Percentiles rank a stretch among this genome's conserved stretches.
Conservation (phyloP, 2,329 filamentous ascomycete genomes). For the Pseudonectria buxi region DNA sequence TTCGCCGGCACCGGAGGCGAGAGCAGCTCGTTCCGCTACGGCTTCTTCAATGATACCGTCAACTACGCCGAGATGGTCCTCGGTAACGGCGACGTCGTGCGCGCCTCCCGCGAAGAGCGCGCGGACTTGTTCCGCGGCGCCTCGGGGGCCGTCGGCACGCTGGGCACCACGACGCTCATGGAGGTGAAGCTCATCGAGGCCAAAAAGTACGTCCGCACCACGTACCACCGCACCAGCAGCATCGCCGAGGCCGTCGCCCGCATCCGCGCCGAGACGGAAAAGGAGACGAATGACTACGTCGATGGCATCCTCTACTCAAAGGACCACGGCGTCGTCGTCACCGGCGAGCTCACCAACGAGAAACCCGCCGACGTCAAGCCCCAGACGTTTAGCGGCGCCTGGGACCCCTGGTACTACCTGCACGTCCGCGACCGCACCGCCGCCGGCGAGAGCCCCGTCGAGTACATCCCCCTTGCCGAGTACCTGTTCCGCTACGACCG, state of each 20-base stretch:
- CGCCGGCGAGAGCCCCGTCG: slow-evolving; percentile 26
- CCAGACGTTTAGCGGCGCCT: slow-evolving; percentile 53
- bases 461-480: slow-evolving; percentile 61
- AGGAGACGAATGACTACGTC: slow-evolving; percentile 56
- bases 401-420: slow-evolving; percentile 72
- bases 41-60: slow-evolving; percentile 64
- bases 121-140: slow-evolving; percentile 59
- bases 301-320: slow-evolving; percentile 64
- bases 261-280: slow-evolving; percentile 40
- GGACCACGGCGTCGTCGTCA: slow-evolving; percentile 59
- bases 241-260: slow-evolving; percentile 40
- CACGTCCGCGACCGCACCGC: slow-evolving; percentile 50
- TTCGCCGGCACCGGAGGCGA: slow-evolving; percentile 67
- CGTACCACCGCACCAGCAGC: slow-evolving; percentile 50
- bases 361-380: slow-evolving; percentile 28
- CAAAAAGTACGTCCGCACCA: slow-evolving; percentile 53
- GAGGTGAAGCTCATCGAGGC: slow-evolving; percentile 58
- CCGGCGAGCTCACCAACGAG: slow-evolving; percentile 54
- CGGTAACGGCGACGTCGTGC: slow-evolving; percentile 57
- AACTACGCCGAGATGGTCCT: slow-evolving; percentile 62
- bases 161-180: slow-evolving; percentile 61
- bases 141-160: slow-evolving; percentile 59
- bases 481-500: slow-evolving; percentile 74
- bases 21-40: slow-evolving; percentile 62
- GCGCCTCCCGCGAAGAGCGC: slow-evolving; percentile 35